Percentiles rank a stretch among this genome's conserved stretches.
Conservation (phyloP, 2,329 filamentous ascomycete genomes). For the Fusarium napiforme region DNA sequence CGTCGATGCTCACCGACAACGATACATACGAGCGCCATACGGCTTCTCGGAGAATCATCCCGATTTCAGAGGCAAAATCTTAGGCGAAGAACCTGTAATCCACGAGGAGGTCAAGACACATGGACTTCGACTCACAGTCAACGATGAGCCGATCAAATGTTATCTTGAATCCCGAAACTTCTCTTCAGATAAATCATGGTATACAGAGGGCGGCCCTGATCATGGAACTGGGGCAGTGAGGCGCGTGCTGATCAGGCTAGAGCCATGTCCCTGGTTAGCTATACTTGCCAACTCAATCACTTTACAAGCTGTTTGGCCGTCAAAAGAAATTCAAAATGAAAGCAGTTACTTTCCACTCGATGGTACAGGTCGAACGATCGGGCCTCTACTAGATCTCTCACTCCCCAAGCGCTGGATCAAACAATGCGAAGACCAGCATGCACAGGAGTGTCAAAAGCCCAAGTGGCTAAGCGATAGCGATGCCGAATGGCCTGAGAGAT, state of each 20-base stretch:
- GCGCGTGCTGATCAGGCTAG: not conserved
- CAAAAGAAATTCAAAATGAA: not conserved
- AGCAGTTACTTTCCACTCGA: fast-evolving
- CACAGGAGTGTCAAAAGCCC: not conserved
- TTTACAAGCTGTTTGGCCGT: slow-evolving; percentile 7
- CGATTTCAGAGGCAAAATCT: not conserved
- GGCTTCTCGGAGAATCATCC: not conserved
- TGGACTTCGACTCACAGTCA: slow-evolving; percentile 2
- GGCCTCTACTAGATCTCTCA: not conserved
- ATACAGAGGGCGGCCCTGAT: not conserved
- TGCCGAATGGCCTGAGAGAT: not conserved
- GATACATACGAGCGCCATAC: not conserved
- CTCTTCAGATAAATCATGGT: not conserved
- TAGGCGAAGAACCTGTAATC: not conserved
- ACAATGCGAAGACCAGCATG: slow-evolving; percentile 17
- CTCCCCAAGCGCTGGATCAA: slow-evolving; percentile 1
- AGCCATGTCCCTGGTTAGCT: not conserved
- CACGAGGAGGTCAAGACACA: not conserved
- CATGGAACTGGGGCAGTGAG: not conserved
- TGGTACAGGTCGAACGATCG: not conserved
- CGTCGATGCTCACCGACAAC: slow-evolving; percentile 2
- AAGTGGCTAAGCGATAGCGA: slow-evolving; percentile 7
- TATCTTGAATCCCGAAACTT: not conserved
- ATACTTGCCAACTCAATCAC: not conserved
- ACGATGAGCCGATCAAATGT: not conserved